Percentiles rank a stretch among this genome's conserved stretches.
These are phyloP conservation scores for Camellia granthamiana DNA, from an alignment of 148 eudicot genomes.

Conservation along the genomic window DNA sequence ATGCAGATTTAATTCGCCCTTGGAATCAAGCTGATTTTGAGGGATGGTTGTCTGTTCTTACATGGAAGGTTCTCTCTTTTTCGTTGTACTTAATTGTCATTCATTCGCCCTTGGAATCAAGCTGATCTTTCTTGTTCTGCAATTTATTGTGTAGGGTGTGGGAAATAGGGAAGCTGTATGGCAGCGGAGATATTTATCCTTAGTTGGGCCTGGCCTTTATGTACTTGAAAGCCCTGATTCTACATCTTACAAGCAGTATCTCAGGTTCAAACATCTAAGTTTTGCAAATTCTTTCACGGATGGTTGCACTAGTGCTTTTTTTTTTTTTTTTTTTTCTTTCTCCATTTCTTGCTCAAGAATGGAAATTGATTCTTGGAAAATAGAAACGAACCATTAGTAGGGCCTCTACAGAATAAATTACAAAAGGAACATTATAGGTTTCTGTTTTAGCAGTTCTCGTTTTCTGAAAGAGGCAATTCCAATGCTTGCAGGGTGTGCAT, in stretches of 20 bases:
- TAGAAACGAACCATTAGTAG: background rate
- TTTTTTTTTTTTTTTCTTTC: background rate
- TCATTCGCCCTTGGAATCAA: background rate
- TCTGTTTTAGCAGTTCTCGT: background rate
- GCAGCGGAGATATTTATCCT: slow-evolving; percentile 83
- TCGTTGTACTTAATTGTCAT: background rate
- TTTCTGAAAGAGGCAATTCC: background rate
- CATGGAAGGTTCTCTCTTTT: slow-evolving; percentile 67
- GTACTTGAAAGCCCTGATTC: slow-evolving; percentile 73
- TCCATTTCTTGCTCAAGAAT: background rate
- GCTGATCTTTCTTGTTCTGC: slow-evolving; percentile 8
- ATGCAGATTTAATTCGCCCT: slow-evolving; percentile 44
- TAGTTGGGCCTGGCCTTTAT: slow-evolving; percentile 87
- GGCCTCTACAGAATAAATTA: too few species aligned
- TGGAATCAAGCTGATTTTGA: slow-evolving; percentile 94
- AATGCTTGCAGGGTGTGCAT: background rate
- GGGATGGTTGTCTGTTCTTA: slow-evolving; percentile 83
- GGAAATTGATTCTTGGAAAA: background rate
- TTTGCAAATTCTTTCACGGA: background rate
- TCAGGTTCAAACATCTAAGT: slow-evolving; percentile 47
- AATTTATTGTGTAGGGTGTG: slow-evolving; percentile 57
- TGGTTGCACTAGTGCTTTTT: background rate
- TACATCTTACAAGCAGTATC: slow-evolving; percentile 73
- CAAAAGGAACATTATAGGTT: background rate
- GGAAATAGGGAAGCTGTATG: slow-evolving; percentile 94